Evolutionary conservation across 2,329 filamentous ascomycete genomes (phyloP), one percentile per base, ranked within the genome.

Genomic region (Fusarium staphyleae): DNA sequence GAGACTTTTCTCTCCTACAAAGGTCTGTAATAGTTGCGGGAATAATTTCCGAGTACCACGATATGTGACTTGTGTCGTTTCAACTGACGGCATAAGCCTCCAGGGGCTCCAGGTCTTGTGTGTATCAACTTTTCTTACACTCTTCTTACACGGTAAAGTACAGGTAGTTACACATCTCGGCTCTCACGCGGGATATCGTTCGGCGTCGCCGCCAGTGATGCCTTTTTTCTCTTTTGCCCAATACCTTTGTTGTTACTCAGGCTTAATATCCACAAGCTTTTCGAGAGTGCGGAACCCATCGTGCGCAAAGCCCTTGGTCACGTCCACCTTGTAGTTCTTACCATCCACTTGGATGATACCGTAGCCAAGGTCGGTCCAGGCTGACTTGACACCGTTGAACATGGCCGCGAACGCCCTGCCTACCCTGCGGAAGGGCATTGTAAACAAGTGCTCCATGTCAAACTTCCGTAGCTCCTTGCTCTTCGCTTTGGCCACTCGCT

Each of bases 261-360:
- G 36, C 44, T 68, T 56, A 34, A 69, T 65, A 14, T 66, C 66
- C 26, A 83, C 76, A 32, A 88, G 66, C 57, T 80, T 77, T 70
- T 87, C 85, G 46, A 88, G 67, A 3, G 82, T 82, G 48, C 75
- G 77, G 35, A 86, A 86, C 4, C 80, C 75, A 33, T 87, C 85
- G 41, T 86, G 75, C 16, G 81, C 81, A 74, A 82, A 86, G 1
- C 82, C 84, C 32, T 78, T 77, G 3, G 75, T 75, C 13, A 86
- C 75, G 61, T 87, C 85, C 16, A 87, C 69, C 73, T 85, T 87
- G 67, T 83, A 85, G 45, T 72, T 70, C 28, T 73, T 68, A 14
- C 75, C 78, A 10, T 79, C 72, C 12, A 85, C 72, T 44, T 68
- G 70, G 42, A 87, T 72, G 49, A 76, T 74, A 32, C 78, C 75